A percentile compares a stretch with the other conserved stretches of the same genome.
phyloP scores from a whole-genome alignment of 139 green algal species.

The Mesotaenium endlicherianum region DNA sequence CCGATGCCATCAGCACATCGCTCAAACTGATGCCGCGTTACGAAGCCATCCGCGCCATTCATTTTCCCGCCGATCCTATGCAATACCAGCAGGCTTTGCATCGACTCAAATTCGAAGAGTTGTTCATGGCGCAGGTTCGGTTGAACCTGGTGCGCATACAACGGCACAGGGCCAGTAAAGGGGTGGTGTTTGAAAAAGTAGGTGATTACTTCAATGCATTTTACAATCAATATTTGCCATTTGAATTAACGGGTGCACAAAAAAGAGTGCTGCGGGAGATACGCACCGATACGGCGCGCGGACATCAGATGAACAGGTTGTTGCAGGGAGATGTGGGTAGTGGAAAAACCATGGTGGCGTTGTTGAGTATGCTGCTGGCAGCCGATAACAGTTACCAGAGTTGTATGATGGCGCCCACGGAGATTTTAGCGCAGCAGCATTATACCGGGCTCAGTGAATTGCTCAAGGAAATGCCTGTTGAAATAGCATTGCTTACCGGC shows the following conservation, averaged over 20 bases:
- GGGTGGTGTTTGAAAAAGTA: too few relatives aligned
- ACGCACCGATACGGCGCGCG: neutral
- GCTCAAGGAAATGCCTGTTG: neutral
- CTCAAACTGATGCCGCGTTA: too few relatives aligned
- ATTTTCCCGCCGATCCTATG: too few relatives aligned
- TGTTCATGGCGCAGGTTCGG: too few relatives aligned
- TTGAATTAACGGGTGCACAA: neutral
- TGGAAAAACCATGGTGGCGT: slow-evolving; percentile 85
- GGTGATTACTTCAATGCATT: too few relatives aligned
- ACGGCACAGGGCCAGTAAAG: too few relatives aligned
- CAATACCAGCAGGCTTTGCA: too few relatives aligned
- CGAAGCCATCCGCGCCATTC: too few relatives aligned
- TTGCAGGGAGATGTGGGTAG: slow-evolving; percentile 86
- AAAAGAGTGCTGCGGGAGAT: neutral
- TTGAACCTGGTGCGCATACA: too few relatives aligned
- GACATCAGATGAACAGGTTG: neutral
- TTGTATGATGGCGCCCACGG: slow-evolving; percentile 81
- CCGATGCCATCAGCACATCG: too few relatives aligned
- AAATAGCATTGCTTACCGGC: slow-evolving; percentile 21
- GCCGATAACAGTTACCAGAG: slow-evolving; percentile 64
- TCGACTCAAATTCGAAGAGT: too few relatives aligned
- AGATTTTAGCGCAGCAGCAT: slow-evolving; percentile 57
- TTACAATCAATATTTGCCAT: too few relatives aligned
- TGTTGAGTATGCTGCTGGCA: slow-evolving; percentile 58
- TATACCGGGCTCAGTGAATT: neutral